Conservation (phyloP, 805 yeast species). For the Saccharomycopsis lassenensis region DNA sequence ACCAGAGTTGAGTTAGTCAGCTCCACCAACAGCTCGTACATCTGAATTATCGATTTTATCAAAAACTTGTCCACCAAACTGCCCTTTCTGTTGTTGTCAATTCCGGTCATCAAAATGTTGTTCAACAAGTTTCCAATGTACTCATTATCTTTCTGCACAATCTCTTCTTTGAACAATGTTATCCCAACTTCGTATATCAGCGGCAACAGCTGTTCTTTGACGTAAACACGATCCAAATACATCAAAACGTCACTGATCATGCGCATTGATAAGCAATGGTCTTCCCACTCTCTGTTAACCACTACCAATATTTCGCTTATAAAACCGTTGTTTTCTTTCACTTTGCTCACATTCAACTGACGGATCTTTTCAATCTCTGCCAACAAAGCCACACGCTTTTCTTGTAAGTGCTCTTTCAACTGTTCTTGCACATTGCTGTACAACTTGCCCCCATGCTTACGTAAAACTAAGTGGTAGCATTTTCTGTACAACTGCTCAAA, state of each 20-base stretch:
- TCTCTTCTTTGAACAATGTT: constrained; percentile 47
- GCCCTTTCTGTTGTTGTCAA: constrained; percentile 46
- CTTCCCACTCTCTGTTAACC: constrained; percentile 46
- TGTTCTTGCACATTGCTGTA: constrained; percentile 48
- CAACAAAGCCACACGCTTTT: constrained; percentile 19
- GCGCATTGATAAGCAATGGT: constrained; percentile 60
- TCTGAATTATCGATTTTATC: constrained; percentile 49
- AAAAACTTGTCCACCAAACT: constrained; percentile 44
- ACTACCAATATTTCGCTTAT: constrained; percentile 2
- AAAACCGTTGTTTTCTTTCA: not conserved
- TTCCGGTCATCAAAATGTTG: constrained; percentile 40
- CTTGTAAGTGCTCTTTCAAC: constrained; percentile 36
- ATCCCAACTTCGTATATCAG: constrained; percentile 67
- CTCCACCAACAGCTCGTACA: constrained; percentile 61
- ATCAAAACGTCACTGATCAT: constrained; percentile 75
- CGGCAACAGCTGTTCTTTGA: constrained; percentile 45
- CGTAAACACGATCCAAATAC: constrained; percentile 80
- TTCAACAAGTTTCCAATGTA: constrained; percentile 43
- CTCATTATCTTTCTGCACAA: constrained; percentile 40
- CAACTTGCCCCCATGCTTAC: constrained; percentile 54
- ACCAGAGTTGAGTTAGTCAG: constrained; percentile 12
- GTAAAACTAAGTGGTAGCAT: constrained; percentile 64
- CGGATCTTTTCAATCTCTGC: constrained; percentile 10
- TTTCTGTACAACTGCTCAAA: constrained; percentile 76
- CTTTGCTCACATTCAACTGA: not conserved